Evolutionary conservation across 1,284 basidiomycete species (phyloP).

Genomic region (Ceratobasidium sp.): DNA sequence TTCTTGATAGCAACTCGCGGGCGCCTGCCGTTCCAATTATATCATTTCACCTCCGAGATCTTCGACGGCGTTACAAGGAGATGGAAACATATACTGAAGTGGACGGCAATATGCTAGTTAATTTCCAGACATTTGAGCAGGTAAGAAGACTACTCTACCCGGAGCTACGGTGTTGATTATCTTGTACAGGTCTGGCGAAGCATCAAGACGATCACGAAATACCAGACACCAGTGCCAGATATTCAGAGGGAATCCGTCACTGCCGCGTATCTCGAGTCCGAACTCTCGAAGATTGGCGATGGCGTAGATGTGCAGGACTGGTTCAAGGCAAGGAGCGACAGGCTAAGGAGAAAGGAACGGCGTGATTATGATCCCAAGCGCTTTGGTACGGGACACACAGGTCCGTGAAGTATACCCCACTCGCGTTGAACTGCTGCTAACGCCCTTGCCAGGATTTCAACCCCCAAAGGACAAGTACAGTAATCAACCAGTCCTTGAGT

Average conservation of each 20-base stretch:
- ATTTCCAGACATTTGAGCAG: conserved; percentile 40
- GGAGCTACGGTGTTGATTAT: neutral
- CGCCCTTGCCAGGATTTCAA: too few relatives aligned
- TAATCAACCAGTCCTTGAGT: too few relatives aligned
- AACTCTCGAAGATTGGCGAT: conserved; percentile 19
- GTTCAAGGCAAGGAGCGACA: conserved; percentile 24
- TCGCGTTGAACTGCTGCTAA: too few relatives aligned
- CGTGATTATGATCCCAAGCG: conserved; percentile 34
- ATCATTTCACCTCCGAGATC: conserved; percentile 38
- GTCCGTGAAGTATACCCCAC: neutral
- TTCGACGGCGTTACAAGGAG: conserved; percentile 25
- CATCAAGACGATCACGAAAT: conserved; percentile 29
- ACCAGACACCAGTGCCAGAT: conserved; percentile 4
- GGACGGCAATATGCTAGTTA: conserved; percentile 14
- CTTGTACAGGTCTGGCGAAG: conserved; percentile 34
- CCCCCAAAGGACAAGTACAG: too few relatives aligned
- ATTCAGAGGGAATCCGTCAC: conserved; percentile 9
- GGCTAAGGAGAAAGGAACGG: conserved; percentile 18
- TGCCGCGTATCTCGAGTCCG: conserved; percentile 7
- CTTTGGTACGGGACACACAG: conserved; percentile 39
- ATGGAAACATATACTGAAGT: conserved; percentile 18
- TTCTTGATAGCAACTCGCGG: conserved; percentile 6
- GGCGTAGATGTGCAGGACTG: conserved; percentile 11
- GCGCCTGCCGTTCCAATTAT: conserved; percentile 32
- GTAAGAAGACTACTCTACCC: neutral